Evolutionary conservation across 2,329 filamentous ascomycete genomes (phyloP).

Genomic region (Cladophialophora bantiana): DNA sequence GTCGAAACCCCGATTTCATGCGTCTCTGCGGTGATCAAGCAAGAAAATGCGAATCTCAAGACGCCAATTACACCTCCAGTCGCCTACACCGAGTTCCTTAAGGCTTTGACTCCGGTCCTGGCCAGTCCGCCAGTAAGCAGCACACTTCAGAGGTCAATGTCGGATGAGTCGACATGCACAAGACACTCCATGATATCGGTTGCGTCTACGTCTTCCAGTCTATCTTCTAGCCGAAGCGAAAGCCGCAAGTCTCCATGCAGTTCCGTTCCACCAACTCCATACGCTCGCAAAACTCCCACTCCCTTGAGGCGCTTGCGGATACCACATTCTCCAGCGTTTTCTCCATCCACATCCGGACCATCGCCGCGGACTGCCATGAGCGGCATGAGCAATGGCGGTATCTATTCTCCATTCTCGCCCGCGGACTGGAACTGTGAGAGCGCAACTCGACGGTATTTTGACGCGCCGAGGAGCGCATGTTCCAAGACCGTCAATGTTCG

Average conservation of each 20-base stretch:
- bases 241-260: constrained; percentile 64
- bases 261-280: constrained; percentile 68
- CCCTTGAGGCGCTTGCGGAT: constrained; percentile 72
- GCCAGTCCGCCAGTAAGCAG: constrained; percentile 69
- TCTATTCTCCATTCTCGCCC: constrained; percentile 79
- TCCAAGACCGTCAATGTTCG: constrained; percentile 73
- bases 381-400: constrained; percentile 45
- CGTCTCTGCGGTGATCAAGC: constrained; percentile 70
- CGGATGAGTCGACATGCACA: constrained; percentile 51
- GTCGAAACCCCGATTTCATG: constrained; percentile 55
- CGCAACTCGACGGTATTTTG: constrained; percentile 69
- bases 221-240: constrained; percentile 61
- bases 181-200: constrained; percentile 47
- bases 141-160: constrained; percentile 50
- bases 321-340: constrained; percentile 75
- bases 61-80: constrained; percentile 90
- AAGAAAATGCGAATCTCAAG: constrained; percentile 66
- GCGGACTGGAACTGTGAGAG: constrained; percentile 76
- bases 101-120: constrained; percentile 74
- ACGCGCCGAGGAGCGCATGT: constrained; percentile 66
- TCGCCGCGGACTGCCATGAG: constrained; percentile 71
- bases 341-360: constrained; percentile 61
- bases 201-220: constrained; percentile 50
- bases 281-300: constrained; percentile 64
- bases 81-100: constrained; percentile 93